Evolutionary conservation across 2,329 filamentous ascomycete species (phyloP), one percentile per base, ranked within the genome.

Genomic region (Allantophomopsis cytisporea): DNA sequence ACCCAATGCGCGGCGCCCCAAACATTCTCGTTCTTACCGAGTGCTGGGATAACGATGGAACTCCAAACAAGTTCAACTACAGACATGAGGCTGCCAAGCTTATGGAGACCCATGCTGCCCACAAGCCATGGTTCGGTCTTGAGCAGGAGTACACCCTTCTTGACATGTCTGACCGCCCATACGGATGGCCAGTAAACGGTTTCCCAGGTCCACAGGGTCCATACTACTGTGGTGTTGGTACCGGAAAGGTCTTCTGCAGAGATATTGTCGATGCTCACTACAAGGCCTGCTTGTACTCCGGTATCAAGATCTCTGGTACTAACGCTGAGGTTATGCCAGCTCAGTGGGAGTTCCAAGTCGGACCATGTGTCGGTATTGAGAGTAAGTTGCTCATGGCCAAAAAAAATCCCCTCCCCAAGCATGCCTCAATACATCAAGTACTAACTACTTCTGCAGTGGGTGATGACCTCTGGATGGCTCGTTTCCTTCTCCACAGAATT

Each of bases 321-420:
- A 98, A 98, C 65, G 91, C 91, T 50, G 91, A 98, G 74, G 91
- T 98, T 57, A 94, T 95, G 84, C 83, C 87, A 47, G 87, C 83
- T 44, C 89, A 95, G 66, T 96, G 89, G 89, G 89, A 96, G 64
- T 95, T 85, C 78, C 89, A 95, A 62, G 84, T 95, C 54, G 89
- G 89, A 42, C 89, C 89, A 47, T 94, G 85, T 65, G 63, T 69
- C 40, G 89, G 87, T 47, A 95, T 95, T 54, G 69, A 80, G 60
- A 83, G 80, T 84, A 63, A 66, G 76, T 69, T 6, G 7, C 4
- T 20, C 4, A 39, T 28, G 28, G 7, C 16, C 20, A 3, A 38
- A 28, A 28, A 28, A 28, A 46, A 32, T 37, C 34, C 31, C 31
- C 21, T 21, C 32, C 20, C 35, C n/a, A 21, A 21, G 8, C 36